Evolutionary conservation across 1,139 yeast species (phyloP), one percentile per base, ranked within the genome.

Genomic region (Suhomyces kunorum): DNA sequence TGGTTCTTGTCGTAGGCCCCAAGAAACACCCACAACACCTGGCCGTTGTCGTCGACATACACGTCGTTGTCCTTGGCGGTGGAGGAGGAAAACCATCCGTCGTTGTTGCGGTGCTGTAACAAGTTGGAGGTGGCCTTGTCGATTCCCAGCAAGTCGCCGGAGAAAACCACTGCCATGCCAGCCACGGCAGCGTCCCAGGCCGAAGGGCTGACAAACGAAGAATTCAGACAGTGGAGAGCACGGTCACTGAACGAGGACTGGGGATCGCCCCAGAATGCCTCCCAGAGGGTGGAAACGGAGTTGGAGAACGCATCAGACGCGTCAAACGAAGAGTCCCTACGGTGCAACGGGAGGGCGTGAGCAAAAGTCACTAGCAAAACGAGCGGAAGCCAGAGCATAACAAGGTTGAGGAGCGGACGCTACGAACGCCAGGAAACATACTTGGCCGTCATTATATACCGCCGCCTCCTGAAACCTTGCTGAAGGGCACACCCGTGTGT

Each of bases 31-130:
- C 54, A 50, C 33, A 43, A 34, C 6, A 47, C 45, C 33, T 50
- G 54, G 22, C 51, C 47, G 28, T 50, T 47, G 39, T 50, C 54
- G 27, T 50, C 54, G 8, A 43, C 44, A 25, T 48, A 50, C 3
- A 46, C 45, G 19, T 50, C 53, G 23, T 40, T 33, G 31, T 50
- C 45, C 31, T 42, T 43, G 4, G 49, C 49, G 8, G 49, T 46
- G 25, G 43, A 28, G 8, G 53, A 39, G 2, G 51, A 45, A 23
- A 46, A 51, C 49, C 52, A 49, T 1, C 54, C 51, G 5, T 28
- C 37, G 4, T 38, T 12, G 15, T 39, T 43, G 18, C 37, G 36
- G 39, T 50, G 49, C 16, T 46, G 31, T 11, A 30, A 24, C 17
- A 48, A 39, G 23, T 48, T 47, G 5, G 22, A 32, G 13, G 39